phyloP scores from a whole-genome alignment of 2,329 filamentous ascomycete genomes.

The Botrytis porri region DNA sequence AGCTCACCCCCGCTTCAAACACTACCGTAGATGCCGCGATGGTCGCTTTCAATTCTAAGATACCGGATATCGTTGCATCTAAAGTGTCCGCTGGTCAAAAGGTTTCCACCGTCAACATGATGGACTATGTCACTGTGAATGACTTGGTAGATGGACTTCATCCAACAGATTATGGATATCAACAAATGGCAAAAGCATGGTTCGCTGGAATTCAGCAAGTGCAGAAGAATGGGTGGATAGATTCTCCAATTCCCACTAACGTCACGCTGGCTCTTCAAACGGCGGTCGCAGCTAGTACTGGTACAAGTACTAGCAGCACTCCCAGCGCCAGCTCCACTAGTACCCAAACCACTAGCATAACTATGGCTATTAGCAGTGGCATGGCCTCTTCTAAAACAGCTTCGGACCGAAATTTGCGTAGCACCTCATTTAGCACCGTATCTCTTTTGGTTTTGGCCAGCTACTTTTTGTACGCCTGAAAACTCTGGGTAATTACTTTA shows the following conservation, averaged over 20 bases:
- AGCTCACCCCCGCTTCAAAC: conserved; percentile 34
- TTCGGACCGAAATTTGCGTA: background rate
- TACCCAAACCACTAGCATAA: background rate
- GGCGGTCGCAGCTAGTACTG: background rate
- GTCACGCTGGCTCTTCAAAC: background rate
- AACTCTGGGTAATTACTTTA: background rate
- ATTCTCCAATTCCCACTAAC: background rate
- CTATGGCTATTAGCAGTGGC: background rate
- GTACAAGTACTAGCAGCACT: background rate
- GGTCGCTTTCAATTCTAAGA: conserved; percentile 24
- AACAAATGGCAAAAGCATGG: conserved; percentile 25
- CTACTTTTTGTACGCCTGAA: background rate
- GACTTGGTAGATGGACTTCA: conserved; percentile 26
- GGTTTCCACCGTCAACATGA: conserved; percentile 23
- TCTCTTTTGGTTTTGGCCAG: background rate
- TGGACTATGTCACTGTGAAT: conserved; percentile 13
- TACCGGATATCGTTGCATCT: conserved; percentile 23
- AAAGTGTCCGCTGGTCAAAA: conserved; percentile 19
- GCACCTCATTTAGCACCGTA: background rate
- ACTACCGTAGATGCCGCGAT: background rate
- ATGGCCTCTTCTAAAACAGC: background rate
- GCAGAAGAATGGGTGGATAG: conserved; percentile 13
- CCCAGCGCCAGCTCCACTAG: background rate
- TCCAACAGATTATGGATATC: conserved; percentile 28
- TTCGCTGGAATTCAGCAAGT: conserved; percentile 20